Percentiles rank a stretch among this genome's conserved stretches.
phyloP scores from a whole-genome alignment of 139 green algal genomes.

The Chlamydomonas incerta region DNA sequence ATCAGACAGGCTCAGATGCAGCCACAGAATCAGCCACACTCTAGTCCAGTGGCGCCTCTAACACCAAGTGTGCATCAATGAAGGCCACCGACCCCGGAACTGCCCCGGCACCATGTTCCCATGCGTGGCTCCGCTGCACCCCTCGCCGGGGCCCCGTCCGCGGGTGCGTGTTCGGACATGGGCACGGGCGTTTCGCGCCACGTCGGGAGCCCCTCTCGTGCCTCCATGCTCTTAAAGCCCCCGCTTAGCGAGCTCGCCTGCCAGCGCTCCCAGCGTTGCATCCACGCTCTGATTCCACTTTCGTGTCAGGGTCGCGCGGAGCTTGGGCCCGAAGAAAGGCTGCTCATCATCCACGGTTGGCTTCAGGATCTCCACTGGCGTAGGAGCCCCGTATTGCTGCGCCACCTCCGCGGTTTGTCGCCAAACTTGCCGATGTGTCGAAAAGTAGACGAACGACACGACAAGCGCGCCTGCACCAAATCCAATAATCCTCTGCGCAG shows the following conservation, averaged over 20 bases:
- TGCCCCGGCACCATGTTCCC: too few relatives aligned
- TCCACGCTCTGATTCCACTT: constrained; percentile 29
- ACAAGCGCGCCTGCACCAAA: background rate
- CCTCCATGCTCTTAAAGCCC: background rate
- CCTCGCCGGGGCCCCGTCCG: too few relatives aligned
- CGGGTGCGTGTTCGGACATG: too few relatives aligned
- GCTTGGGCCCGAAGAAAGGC: constrained; percentile 1
- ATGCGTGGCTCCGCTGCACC: too few relatives aligned
- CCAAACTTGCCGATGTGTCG: background rate
- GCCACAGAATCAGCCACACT: too few relatives aligned
- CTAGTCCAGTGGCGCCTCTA: too few relatives aligned
- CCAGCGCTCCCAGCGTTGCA: background rate
- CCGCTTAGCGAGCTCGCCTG: constrained; percentile 11
- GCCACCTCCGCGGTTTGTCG: constrained; percentile 19
- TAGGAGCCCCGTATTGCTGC: constrained; percentile 8
- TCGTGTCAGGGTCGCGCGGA: background rate
- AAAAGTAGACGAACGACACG: constrained; percentile 1
- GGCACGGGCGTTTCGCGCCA: too few relatives aligned
- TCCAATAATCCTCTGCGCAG: constrained; percentile 7
- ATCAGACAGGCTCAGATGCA: too few relatives aligned
- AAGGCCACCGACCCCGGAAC: too few relatives aligned
- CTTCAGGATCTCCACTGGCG: background rate
- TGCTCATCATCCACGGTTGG: background rate
- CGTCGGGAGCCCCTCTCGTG: too few relatives aligned
- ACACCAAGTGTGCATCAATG: too few relatives aligned